Conservation (phyloP, 257 asterid species). For the Ilex asprella region DNA sequence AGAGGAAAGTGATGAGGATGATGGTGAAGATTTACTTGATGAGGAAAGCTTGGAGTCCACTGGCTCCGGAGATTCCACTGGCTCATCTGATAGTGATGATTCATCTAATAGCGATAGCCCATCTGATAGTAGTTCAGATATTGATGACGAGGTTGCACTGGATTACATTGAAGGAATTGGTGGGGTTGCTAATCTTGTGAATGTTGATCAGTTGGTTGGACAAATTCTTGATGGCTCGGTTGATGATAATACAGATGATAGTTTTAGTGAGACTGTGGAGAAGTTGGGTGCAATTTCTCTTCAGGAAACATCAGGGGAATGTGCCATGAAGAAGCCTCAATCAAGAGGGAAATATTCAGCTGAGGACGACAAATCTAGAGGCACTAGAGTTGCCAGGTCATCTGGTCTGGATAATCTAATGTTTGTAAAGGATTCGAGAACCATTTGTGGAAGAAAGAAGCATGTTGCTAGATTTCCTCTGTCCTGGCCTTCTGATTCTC, state of each 20-base stretch:
- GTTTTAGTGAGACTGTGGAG: slow-evolving; percentile 39
- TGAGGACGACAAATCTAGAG: slow-evolving; percentile 23
- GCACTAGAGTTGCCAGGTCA: slow-evolving; percentile 25
- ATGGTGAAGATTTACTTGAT: slow-evolving; percentile 34
- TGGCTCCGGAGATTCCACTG: slow-evolving; percentile 42
- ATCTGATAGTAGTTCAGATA: slow-evolving; percentile 58
- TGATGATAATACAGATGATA: slow-evolving; percentile 29
- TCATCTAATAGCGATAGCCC: slow-evolving; percentile 39
- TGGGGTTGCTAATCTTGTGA: slow-evolving; percentile 35
- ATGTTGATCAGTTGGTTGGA: slow-evolving; percentile 54
- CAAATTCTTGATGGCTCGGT: slow-evolving; percentile 28
- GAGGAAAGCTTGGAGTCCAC: slow-evolving; percentile 50
- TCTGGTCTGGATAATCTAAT: slow-evolving; percentile 53
- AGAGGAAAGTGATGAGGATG: slow-evolving; percentile 40
- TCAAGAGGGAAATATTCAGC: slow-evolving; percentile 30
- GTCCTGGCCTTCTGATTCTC: slow-evolving; percentile 65
- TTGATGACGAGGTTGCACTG: slow-evolving; percentile 81
- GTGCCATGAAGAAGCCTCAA: slow-evolving; percentile 46
- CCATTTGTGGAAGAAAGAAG: slow-evolving; percentile 65
- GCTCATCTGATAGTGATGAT: slow-evolving; percentile 43
- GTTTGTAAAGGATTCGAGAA: slow-evolving; percentile 68
- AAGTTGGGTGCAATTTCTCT: slow-evolving; percentile 78
- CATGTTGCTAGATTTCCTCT: slow-evolving; percentile 42
- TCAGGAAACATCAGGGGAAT: slow-evolving; percentile 74
- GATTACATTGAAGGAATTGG: slow-evolving; percentile 89